These are phyloP conservation scores for Aspergillus alliaceus DNA, from an alignment of 2,329 filamentous ascomycete species.

Conservation along the genomic window DNA sequence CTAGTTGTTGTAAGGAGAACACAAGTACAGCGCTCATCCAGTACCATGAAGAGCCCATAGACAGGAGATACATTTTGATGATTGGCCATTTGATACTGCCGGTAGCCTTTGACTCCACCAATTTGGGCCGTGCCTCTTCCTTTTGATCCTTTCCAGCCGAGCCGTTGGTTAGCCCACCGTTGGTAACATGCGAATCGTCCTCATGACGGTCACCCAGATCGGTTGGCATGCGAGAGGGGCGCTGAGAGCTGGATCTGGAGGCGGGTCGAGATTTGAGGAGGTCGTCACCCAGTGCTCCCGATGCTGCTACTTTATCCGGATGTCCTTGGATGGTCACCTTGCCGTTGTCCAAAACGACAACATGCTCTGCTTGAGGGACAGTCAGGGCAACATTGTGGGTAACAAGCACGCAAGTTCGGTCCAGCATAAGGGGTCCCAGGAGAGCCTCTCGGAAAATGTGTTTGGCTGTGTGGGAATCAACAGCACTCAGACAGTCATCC, in stretches of 20 bases:
- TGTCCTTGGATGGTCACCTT: conserved; percentile 74
- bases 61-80: conserved; percentile 76
- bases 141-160: conserved; percentile 41
- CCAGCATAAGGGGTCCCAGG: conserved; percentile 81
- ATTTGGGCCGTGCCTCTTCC: conserved; percentile 49
- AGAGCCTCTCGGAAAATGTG: conserved; percentile 97
- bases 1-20: conserved; percentile 80
- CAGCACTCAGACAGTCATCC: conserved; percentile 93
- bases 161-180: conserved; percentile 41
- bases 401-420: conserved; percentile 89
- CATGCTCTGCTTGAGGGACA: conserved; percentile 74
- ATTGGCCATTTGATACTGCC: conserved; percentile 88
- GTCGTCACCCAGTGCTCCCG: conserved; percentile 88
- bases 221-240: conserved; percentile 76
- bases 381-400: conserved; percentile 94
- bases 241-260: conserved; percentile 69
- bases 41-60: conserved; percentile 98
- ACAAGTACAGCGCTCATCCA: conserved; percentile 75
- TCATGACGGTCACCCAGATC: conserved; percentile 66
- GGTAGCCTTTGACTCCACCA: conserved; percentile 74
- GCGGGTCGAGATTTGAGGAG: conserved; percentile 70
- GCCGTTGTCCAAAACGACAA: conserved; percentile 86
- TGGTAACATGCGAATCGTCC: conserved; percentile 51
- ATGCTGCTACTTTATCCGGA: conserved; percentile 73
- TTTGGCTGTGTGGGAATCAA: conserved; percentile 95